Base-by-base conservation (phyloP, 768 basidiomycete genomes). In the Glaciozyma antarctica region DNA sequence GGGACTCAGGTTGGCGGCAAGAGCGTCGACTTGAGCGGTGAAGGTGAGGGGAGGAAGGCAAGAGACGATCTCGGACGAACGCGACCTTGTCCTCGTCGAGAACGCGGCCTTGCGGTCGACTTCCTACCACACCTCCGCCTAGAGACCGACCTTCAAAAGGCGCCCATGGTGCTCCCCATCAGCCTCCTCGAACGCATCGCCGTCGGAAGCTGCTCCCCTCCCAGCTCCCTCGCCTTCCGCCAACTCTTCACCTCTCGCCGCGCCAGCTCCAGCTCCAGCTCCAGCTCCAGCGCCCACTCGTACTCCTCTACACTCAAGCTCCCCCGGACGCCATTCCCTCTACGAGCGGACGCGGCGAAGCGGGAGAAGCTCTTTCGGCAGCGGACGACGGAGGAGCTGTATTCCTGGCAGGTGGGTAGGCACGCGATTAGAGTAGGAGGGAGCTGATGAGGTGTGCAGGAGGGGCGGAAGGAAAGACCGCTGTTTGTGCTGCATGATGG, bases 401-500 rank as follows among this genome's bases (percentile, higher is more conserved):
- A 98, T 75, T 75, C 71, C 22, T 77, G 75, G 76, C 81, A 81
- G 77, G 81, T 77, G 60, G 60, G 72, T 26, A 16, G 24, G 13
- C 22, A 1, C 34, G 34, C 17, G 19, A 32, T 41, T 10, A 28
- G 61, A 19, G 32, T 32, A 9, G 6, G 21, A 26, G 5, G 22
- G 48, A 32, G n/a, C 22, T 21, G 4, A 26, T 32, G 28, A 3
- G 21, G 21, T 53, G 2, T 0, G 21, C 62, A 93, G 90, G 82
- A 80, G 77, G 78, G 84, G 66, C 84, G 88, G 72, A 82, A 80
- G 17, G 78, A 81, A 43, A 82, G 88, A 4, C 83, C 85, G 1
- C 74, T 84, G 38, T 98, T 92, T 72, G 86, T 95, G 17, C 79
- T 93, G 59, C 92, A 94, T 70, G 94, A 99, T 75, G 95, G 94